Evolutionary conservation across 352 stramenopile genomes (phyloP), one percentile per base, ranked within the genome.

Genomic region (Paralagenidium karlingii): DNA sequence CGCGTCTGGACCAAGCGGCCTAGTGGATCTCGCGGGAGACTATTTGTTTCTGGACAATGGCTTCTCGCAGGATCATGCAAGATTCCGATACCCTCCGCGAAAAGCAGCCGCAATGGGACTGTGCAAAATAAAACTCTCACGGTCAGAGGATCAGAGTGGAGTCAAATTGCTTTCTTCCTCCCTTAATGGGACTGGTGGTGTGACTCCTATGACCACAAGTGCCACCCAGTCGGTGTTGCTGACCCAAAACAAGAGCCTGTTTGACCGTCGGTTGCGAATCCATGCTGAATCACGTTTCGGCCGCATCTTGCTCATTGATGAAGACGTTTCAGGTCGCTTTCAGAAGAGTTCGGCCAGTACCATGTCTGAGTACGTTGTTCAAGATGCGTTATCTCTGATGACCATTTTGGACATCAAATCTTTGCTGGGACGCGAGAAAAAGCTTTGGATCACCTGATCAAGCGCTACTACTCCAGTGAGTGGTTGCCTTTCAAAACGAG

Each of bases 331-430:
- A 11, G 62, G 65, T 3, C 53, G 52, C 5, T 46, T 58, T 10
- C 16, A 28, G 27, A 64, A 55, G 28, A 59, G 59, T 21, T 31
- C 47, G 21, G 46, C 49, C 10, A 56, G 49, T 2, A 37, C 41
- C 18, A 38, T 67, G 36, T 37, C 51, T 25, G 52, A 76, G 38
- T 76, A 60, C 37, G 24, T 45, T 0, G 58, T 65, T 4, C 34
- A 38, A 10, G 66, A 80, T 19, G 66, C 60, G n/a, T 60, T 80
- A 6, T 57, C 65, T 19, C 51, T 42, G 6, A 67, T 67, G 39
- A 54, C 33, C 24, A 75, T 79, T 25, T 19, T 70, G 15, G 62
- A 79, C 38, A 67, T 79, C 37, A 76, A 79, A 22, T 51, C 58
- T 27, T 49, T 80, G 20, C 39, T 80, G 10, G 53, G 53, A 19